Percentiles rank a stretch among this genome's conserved stretches.
Evolutionary conservation across 192 early-diverging fungal species (phyloP).

Genomic region (Mortierella claussenii): DNA sequence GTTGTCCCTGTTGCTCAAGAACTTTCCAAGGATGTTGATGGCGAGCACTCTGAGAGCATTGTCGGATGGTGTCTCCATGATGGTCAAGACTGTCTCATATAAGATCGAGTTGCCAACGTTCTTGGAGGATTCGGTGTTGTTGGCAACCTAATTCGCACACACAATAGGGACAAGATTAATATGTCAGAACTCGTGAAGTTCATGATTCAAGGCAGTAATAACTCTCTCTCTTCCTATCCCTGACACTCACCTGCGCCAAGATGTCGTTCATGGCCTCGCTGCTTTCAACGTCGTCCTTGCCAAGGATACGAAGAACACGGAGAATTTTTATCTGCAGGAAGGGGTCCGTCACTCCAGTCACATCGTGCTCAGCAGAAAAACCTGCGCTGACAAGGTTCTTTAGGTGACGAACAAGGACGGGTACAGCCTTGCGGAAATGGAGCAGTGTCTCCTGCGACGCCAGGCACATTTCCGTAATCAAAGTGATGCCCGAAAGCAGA

Average conservation of each 20-base stretch:
- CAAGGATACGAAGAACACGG: conserved; percentile 88
- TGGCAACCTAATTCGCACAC: conserved; percentile 72
- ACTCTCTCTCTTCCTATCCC: too few relatives aligned
- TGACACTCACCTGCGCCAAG: conserved; percentile 80
- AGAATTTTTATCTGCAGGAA: conserved; percentile 97
- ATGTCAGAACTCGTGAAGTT: neutral
- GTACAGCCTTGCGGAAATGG: conserved; percentile 81
- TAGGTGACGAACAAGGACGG: conserved; percentile 86
- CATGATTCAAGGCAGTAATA: too few relatives aligned
- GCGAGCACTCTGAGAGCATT: conserved; percentile 91
- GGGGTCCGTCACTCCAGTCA: conserved; percentile 96
- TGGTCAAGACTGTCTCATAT: conserved; percentile 97
- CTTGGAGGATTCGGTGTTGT: conserved; percentile 91
- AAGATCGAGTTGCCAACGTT: conserved; percentile 98
- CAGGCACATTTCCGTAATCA: conserved; percentile 91
- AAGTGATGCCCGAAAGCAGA: conserved; percentile 88
- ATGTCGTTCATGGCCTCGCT: conserved; percentile 97
- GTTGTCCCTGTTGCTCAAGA: conserved; percentile 95
- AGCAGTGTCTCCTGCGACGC: conserved; percentile 72
- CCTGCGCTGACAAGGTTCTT: conserved; percentile 89
- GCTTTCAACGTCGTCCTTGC: conserved; percentile 80
- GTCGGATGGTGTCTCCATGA: conserved; percentile 95
- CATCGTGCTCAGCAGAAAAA: conserved; percentile 94
- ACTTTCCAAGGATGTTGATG: conserved; percentile 97
- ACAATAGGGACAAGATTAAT: too few relatives aligned